Evolutionary conservation across 176 grass and related monocot species (phyloP).

Genomic region (Lolium multiflorum): DNA sequence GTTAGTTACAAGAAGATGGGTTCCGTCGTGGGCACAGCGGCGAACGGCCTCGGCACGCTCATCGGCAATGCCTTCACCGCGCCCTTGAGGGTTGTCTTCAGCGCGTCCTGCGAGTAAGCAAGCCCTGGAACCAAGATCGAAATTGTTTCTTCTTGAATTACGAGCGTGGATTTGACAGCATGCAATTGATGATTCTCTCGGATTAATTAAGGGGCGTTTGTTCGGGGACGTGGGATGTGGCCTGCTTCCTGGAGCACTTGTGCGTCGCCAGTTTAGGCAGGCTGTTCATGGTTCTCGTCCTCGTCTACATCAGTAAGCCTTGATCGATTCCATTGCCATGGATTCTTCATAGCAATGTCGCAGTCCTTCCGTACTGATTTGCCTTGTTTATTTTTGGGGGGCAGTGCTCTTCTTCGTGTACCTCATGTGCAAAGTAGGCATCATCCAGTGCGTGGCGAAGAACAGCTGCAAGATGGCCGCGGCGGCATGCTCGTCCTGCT

Average conservation of each 20-base stretch:
- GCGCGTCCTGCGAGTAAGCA: slow-evolving; percentile 34
- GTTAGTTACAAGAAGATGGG: slow-evolving; percentile 27
- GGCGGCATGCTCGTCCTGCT: slow-evolving; percentile 25
- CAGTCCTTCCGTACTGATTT: not conserved
- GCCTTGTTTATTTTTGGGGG: not conserved
- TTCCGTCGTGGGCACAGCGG: slow-evolving; percentile 26
- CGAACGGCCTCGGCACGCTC: not conserved
- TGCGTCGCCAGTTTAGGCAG: slow-evolving; percentile 54
- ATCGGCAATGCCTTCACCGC: not conserved
- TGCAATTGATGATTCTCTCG: too few relatives aligned
- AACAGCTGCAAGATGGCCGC: slow-evolving; percentile 44
- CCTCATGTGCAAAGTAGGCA: slow-evolving; percentile 41
- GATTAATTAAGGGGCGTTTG: slow-evolving; percentile 50
- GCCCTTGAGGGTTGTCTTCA: not conserved
- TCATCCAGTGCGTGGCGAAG: slow-evolving; percentile 54
- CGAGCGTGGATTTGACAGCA: not conserved
- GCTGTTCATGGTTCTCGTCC: slow-evolving; percentile 45
- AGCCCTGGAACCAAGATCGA: not conserved
- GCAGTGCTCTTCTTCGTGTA: slow-evolving; percentile 42
- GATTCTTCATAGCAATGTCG: not conserved
- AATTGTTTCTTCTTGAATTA: not conserved
- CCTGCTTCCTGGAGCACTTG: slow-evolving; percentile 69
- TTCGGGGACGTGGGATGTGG: slow-evolving; percentile 62
- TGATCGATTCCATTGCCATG: not conserved
- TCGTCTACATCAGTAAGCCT: slow-evolving; percentile 50